Base-by-base conservation (phyloP, 192 early-diverging fungal species). In the Umbelopsis sp. region DNA sequence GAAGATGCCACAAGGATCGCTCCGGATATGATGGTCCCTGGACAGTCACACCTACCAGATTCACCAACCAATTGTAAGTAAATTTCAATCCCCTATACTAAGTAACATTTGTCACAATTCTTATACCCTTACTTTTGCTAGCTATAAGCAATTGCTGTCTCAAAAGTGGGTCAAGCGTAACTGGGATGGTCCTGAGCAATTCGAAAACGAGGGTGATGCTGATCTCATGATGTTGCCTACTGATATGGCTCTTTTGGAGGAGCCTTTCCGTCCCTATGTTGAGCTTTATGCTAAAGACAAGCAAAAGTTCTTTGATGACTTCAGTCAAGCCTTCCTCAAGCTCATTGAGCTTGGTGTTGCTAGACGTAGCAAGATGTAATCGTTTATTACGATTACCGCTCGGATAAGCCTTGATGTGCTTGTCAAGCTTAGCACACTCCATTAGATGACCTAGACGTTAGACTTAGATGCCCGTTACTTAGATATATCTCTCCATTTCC, bases 141-240 rank as follows among this genome's bases (percentile, higher is more conserved):
- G 76, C 66, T 80, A 68, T 49, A 74, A 77, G 50, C 78, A 70
- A 46, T 66, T 70, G 67, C 49, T 81, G 15, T 53, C 58, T 7
- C 46, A 77, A 30, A 70, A 67, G 15, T 80, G 77, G 79, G 72
- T 71, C n/a, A 55, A 74, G 37, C 73, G 72, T 50, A 74, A 78
- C 25, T 78, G 75, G 75, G 72, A 74, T 58, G 80, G 76, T 41
- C 73, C 75, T 33, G 75, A 55, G n/a, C 78, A 83, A 58, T 80
- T 81, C 64, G 69, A 67, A 10, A 64, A 74, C 48, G 71, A 74
- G 15, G 72, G 71, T 25, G 75, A 80, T 64, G 69, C 45, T 20
- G 71, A 77, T 25, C 58, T 89, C 37, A 92, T 91, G 89, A 92
- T 91, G 90, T 76, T 90, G 30, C 87, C 88, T 41, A 69, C 87